Evolutionary conservation across 148 eudicot genomes (phyloP).

Genomic region (Rhododendron henanense): DNA sequence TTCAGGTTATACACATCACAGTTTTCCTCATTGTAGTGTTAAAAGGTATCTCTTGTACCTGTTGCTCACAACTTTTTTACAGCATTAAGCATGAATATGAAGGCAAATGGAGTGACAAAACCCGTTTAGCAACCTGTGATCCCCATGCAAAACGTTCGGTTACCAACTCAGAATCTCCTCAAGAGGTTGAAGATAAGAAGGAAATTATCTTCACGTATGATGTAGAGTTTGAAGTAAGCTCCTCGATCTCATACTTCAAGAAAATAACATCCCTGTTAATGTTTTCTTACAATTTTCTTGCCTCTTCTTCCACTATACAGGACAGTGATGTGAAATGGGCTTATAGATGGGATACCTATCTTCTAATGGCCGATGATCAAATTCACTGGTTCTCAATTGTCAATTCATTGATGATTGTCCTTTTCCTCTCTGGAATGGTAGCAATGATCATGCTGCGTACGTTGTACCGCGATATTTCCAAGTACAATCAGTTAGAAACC

Average conservation of each 20-base stretch:
- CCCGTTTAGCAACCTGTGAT: slow-evolving; percentile 17
- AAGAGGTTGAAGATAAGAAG: slow-evolving; percentile 21
- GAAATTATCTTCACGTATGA: slow-evolving; percentile 27
- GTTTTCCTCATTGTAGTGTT: neutral
- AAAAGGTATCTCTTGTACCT: neutral
- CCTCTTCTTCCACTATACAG: slow-evolving; percentile 17
- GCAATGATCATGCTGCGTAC: slow-evolving; percentile 60
- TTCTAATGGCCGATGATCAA: slow-evolving; percentile 53
- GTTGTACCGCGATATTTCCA: slow-evolving; percentile 51
- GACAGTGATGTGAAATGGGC: slow-evolving; percentile 59
- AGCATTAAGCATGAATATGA: slow-evolving; percentile 19
- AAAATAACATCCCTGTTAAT: neutral
- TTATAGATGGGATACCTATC: slow-evolving; percentile 58
- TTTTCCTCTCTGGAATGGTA: slow-evolving; percentile 61
- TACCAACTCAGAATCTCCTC: slow-evolving; percentile 24
- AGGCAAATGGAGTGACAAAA: slow-evolving; percentile 20
- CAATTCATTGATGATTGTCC: slow-evolving; percentile 61
- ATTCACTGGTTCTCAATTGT: slow-evolving; percentile 61
- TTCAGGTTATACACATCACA: slow-evolving; percentile 24
- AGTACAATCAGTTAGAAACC: slow-evolving; percentile 51
- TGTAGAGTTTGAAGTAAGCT: slow-evolving; percentile 28
- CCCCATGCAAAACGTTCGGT: slow-evolving; percentile 20
- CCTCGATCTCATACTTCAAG: neutral
- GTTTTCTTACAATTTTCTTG: neutral
- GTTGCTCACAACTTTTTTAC: neutral